Evolutionary conservation across 306 rosid species (phyloP).

Genomic region (Sesbania bispinosa): DNA sequence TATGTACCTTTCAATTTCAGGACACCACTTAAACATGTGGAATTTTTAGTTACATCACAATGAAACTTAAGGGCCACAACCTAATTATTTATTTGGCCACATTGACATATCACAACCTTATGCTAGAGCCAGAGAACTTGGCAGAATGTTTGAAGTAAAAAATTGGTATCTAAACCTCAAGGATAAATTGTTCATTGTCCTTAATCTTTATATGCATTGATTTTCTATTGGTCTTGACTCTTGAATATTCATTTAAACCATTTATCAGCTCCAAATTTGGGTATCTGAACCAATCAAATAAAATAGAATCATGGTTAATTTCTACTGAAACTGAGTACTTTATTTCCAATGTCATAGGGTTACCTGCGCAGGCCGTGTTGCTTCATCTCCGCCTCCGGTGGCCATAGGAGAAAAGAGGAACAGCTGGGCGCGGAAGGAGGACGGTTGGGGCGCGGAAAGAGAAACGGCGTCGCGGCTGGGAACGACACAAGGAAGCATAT

Average conservation of each 20-base stretch:
- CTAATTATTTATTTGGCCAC: neutral
- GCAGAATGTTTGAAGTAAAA: neutral
- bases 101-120: neutral
- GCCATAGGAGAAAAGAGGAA: too few relatives aligned
- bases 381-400: too few relatives aligned
- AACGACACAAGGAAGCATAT: too few relatives aligned
- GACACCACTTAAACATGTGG: too few relatives aligned
- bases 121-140: neutral
- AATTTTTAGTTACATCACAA: too few relatives aligned
- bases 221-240: neutral
- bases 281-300: neutral
- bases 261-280: neutral
- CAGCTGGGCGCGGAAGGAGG: too few relatives aligned
- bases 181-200: neutral
- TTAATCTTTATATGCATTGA: neutral
- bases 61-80: neutral
- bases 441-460: too few relatives aligned
- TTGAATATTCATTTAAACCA: neutral
- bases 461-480: too few relatives aligned
- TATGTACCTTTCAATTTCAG: too few relatives aligned
- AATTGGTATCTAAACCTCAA: neutral
- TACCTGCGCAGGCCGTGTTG: too few relatives aligned
- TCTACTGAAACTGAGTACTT: neutral
- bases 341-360: slow-evolving; percentile 3
- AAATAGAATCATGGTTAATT: neutral